Base-by-base conservation (phyloP, 2,329 filamentous ascomycete species). In the Diplocarpon mali region DNA sequence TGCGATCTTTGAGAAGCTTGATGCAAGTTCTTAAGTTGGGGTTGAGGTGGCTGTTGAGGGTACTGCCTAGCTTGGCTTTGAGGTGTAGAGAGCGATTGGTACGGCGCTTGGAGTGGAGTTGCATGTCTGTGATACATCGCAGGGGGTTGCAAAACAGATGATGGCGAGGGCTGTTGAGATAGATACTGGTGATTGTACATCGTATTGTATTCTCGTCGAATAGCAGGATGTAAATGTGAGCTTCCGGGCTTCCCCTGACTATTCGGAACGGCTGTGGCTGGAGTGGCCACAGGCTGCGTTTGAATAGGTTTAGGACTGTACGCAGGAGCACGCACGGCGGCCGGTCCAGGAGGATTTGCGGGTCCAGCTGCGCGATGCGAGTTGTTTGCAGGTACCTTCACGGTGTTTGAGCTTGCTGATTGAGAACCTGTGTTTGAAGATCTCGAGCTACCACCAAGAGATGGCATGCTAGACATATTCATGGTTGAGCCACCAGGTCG, bases 221-320 rank as follows among this genome's bases (percentile, higher is more conserved):
- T 66, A 16, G 65, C 64, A 30, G 65, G 65, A 47, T 68, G 65
- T 17, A 64, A 40, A 11, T 52, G 46, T 6, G 52, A 35, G 6
- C 34, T 36, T 8, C 57, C 55, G 29, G 55, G 58, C 40, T 56
- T 57, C 32, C 56, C 53, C 57, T 56, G 60, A n/a, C 30, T 38
- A 35, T 50, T 38, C 5, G 40, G 20, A 37, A 15, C 24, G 32
- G 40, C 30, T 32, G 3, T 32, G n/a, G 11, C 30, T 32, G 11
- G 11, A 12, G 30, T 15, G 15, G 34, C 15, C 5, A 15, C 11
- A 35, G 34, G 34, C 4, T 35, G 34, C 15, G 11, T 35, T 35
- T 14, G 34, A 11, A 35, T 10, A 35, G 13, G 2, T 14, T 14
- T 14, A 35, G 47, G 49, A 16, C 52, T 49, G n/a, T 49, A 35